These are phyloP conservation scores for Triangularia verruculosa DNA, from an alignment of 2,329 filamentous ascomycete genomes.

Conservation along the genomic window DNA sequence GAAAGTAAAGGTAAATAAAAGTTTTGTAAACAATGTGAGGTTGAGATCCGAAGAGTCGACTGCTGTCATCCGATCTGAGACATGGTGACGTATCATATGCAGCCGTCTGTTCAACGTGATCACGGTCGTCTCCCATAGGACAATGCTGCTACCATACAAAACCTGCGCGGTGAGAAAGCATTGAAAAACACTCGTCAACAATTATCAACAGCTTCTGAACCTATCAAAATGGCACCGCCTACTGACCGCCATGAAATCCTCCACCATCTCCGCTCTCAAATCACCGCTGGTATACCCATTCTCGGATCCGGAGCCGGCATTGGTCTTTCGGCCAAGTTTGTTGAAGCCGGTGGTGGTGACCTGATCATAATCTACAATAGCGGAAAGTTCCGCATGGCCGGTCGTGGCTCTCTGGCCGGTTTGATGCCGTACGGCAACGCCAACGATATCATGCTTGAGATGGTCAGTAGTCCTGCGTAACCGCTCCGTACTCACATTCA, in stretches of 20 bases:
- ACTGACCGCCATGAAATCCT: slow-evolving; percentile 57
- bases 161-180: too few relatives aligned
- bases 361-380: slow-evolving; percentile 72
- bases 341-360: slow-evolving; percentile 66
- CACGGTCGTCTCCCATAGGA: not conserved
- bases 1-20: too few relatives aligned
- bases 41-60: too few relatives aligned
- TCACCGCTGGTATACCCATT: slow-evolving; percentile 55
- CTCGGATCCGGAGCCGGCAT: slow-evolving; percentile 69
- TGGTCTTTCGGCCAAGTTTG: slow-evolving; percentile 67
- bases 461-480: slow-evolving; percentile 42
- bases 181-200: too few relatives aligned
- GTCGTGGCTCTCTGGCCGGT: slow-evolving; percentile 64
- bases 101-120: slow-evolving; percentile 3
- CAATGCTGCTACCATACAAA: not conserved
- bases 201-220: not conserved
- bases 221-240: slow-evolving; percentile 52
- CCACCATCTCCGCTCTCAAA: slow-evolving; percentile 49
- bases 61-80: not conserved
- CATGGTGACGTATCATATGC: slow-evolving; percentile 5
- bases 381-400: slow-evolving; percentile 70
- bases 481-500: not conserved
- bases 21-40: not conserved
- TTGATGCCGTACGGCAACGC: slow-evolving; percentile 71
- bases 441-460: slow-evolving; percentile 66